These are phyloP conservation scores for Podila epicladia DNA, from an alignment of 192 early-diverging fungal species.

Conservation along the genomic window DNA sequence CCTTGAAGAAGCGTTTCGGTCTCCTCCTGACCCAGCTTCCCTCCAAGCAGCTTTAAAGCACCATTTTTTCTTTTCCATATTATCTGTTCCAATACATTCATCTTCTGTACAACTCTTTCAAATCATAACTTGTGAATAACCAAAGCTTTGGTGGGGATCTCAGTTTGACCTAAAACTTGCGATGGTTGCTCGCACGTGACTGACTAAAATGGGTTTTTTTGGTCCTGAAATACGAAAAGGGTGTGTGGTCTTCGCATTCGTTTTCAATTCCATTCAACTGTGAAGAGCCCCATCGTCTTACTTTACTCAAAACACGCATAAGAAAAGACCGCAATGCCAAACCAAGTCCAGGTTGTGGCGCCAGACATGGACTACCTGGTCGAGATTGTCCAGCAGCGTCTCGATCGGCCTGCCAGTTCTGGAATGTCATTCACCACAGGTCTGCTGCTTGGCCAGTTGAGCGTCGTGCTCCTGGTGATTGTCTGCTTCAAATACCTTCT, in stretches of 20 bases:
- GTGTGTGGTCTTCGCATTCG: neutral
- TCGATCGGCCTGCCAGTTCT: constrained; percentile 18
- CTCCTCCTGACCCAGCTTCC: constrained; percentile 79
- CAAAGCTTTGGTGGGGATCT: too few relatives aligned
- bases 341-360: constrained; percentile 27
- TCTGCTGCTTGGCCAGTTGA: constrained; percentile 59
- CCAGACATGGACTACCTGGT: constrained; percentile 34
- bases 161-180: too few relatives aligned
- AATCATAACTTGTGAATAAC: too few relatives aligned
- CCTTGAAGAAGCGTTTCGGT: constrained; percentile 94
- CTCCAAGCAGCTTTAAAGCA: constrained; percentile 43
- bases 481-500: constrained; percentile 62
- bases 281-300: neutral
- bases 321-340: constrained; percentile 11
- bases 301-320: neutral
- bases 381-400: constrained; percentile 40
- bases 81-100: neutral
- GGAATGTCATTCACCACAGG: constrained; percentile 62
- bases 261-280: neutral
- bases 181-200: too few relatives aligned
- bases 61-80: neutral
- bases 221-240: too few relatives aligned
- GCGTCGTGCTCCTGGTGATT: constrained; percentile 58
- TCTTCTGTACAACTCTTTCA: constrained; percentile 1
- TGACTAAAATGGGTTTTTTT: too few relatives aligned